Percentiles rank a stretch among this genome's conserved stretches.
phyloP scores from a whole-genome alignment of 192 early-diverging fungal genomes.

The Coemansia sp. region DNA sequence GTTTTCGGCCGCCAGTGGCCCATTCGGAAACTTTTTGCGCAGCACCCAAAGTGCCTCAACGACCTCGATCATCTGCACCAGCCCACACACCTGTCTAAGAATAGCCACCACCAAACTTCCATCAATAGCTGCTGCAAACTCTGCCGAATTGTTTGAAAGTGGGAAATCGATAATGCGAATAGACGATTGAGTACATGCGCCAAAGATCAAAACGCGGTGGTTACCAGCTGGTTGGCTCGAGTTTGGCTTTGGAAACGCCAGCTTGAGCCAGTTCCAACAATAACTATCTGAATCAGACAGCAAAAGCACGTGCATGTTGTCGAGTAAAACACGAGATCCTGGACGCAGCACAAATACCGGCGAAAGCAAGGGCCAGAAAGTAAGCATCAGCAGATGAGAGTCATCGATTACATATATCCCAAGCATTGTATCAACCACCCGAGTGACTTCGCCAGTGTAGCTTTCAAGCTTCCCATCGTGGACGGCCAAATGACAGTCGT shows the following conservation, averaged over 20 bases:
- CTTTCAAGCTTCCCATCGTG: constrained; percentile 28
- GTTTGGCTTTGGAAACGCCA: neutral
- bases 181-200: constrained; percentile 37
- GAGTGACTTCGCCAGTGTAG: constrained; percentile 38
- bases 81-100: constrained; percentile 7
- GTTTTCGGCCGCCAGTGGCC: neutral
- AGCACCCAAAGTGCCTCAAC: constrained; percentile 39
- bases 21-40: constrained; percentile 27
- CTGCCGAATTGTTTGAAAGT: neutral
- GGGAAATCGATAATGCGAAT: constrained; percentile 30
- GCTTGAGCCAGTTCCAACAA: constrained; percentile 39
- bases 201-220: constrained; percentile 25
- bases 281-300: constrained; percentile 28
- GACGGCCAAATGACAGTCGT: constrained; percentile 20
- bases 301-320: constrained; percentile 34
- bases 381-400: constrained; percentile 32
- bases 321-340: constrained; percentile 35
- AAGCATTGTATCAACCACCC: constrained; percentile 26
- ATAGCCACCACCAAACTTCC: constrained; percentile 3
- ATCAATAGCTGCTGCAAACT: constrained; percentile 5
- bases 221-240: neutral
- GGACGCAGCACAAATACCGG: constrained; percentile 27
- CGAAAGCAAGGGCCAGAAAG: constrained; percentile 35
- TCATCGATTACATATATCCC: constrained; percentile 42
- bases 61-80: constrained; percentile 36